Evolutionary conservation across 2,329 filamentous ascomycete species (phyloP), one percentile per base, ranked within the genome.

Genomic region (Penicillium sumatraense): DNA sequence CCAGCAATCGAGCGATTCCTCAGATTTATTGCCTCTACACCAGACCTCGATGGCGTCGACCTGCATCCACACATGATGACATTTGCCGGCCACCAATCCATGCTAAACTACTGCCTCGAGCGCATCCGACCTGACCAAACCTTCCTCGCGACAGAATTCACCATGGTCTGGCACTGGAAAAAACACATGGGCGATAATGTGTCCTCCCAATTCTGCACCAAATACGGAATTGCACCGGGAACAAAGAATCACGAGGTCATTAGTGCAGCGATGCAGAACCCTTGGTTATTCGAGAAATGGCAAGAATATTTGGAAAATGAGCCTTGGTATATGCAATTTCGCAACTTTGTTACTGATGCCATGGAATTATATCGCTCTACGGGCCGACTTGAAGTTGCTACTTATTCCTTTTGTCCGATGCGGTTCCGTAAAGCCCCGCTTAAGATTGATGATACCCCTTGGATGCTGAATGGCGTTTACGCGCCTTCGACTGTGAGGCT

Each of bases 81-180:
- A 6, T 31, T 58, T 13, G 38, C 26, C 11, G 58, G 44, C 2
- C 58, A 60, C 35, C 29, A 16, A 26, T 11, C 26, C n/a, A 60
- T 60, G 54, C 41, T 60, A 5, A 45, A 56, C 21, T 60, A 53
- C 45, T 47, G 50, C 5, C 48, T 60, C 14, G 40, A 51, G 10
- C 46, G 38, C 14, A 26, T 60, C 20, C 44, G 58, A 9, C 49
- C 58, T 1, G 55, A 58, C 7, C 58, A 60, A 20, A 49, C 29
- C 5, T 60, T 58, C 46, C 29, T 60, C 11, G 49, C 47, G 14
- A 60, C 58, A 7, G 58, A 60, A 16, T 60, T 58, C 52, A 55
- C 58, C 6, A 31, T 55, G 13, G 40, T 60, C 11, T 60, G 58
- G 58, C 52, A 60, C 35, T 60, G 51, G 46, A 60, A 55, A n/a